Evolutionary conservation across 352 stramenopile species (phyloP), one percentile per base, ranked within the genome.

Genomic region (Pilasporangium apinafurcum): DNA sequence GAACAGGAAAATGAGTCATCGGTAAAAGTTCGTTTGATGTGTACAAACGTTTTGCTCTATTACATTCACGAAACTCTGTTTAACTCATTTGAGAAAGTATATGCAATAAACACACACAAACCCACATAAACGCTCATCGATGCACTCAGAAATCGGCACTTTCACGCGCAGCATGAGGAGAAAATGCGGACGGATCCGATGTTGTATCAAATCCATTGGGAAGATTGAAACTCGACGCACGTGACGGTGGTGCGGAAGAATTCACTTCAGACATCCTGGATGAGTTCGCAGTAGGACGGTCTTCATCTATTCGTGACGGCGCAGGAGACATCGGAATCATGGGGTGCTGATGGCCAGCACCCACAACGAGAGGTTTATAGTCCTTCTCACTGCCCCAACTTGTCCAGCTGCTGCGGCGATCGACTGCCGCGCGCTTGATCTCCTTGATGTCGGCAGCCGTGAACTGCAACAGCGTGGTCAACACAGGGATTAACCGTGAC

Each of bases 391-490:
- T 41, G 26, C 65, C 65, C 79, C 77, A 94, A 5, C 60, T 77
- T 6, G 68, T 67, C 83, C 83, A 94, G 49, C 74, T 86, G 28
- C 62, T 89, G 4, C 81, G 78, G 3, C 70, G 65, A 12, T 42
- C 48, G n/a, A 33, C 55, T 5, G 65, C 62, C 14, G 66, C 72
- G 22, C 71, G 65, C 42, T 90, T 83, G 42, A 94, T 81, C 48
- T 92, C 80, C 27, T 77, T 73, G 31, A 92, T 66, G 50, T 95
- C 83, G 2, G 60, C 45, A 7, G 72, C 46, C 2, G 77, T 84
- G 44, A 95, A 95, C 47, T 95, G 75, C 1, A 95, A 62, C 37
- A 95, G 38, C 20, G 78, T 95, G n/a, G 77, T 79, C 25, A 95
- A 65, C 42, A 95, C 83, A 5, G 83, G 83, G 13, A 93, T 53